Evolutionary conservation across 2,329 filamentous ascomycete species (phyloP), one percentile per base, ranked within the genome.

Genomic region (Exophiala sp.): DNA sequence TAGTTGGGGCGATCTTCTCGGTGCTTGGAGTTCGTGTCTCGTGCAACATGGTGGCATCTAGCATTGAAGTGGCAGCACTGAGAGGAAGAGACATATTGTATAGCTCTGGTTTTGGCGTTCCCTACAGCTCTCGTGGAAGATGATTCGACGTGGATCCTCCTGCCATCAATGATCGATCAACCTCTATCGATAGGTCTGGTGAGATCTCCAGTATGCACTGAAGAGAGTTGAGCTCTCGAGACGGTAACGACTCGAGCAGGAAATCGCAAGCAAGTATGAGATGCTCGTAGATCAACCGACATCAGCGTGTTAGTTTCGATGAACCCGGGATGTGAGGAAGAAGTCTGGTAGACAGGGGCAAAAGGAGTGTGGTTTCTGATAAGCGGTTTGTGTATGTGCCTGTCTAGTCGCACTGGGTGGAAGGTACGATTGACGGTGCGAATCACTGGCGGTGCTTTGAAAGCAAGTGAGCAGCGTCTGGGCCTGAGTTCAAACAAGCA

Each of bases 231-330:
- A 58, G 77, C 74, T 76, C 77, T 80, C 71, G 78, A 80, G 66
- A 81, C 75, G 54, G 77, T 75, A 68, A 75, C 72, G 71, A 79
- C 75, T 74, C 78, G 75, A 75, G 76, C 75, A 61, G 78, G 78
- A 65, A 78, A 80, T 57, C 77, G 76, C 65, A 81, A 68, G 57
- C 76, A 80, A 63, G 76, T 75, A 59, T 77, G 74, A 62, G 75
- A 76, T 70, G 74, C 71, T 69, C 78, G 77, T 68, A 77, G 69
- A 71, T 80, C 77, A 79, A 80, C 78, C 78, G 78, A 81, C 78
- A 81, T 81, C 78, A 79, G 55, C 56, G 40, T 54, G 32, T 29
- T 38, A 21, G 32, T 39, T 4, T 33, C 9, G 52, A 33, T 43
- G 41, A 24, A 11, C 10, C 9, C 33, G 33, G 24, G 54, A 36